Percentiles rank a stretch among this genome's conserved stretches.
These are phyloP conservation scores for Nematodospora valgi DNA, from an alignment of 805 yeast species.

Conservation along the genomic window DNA sequence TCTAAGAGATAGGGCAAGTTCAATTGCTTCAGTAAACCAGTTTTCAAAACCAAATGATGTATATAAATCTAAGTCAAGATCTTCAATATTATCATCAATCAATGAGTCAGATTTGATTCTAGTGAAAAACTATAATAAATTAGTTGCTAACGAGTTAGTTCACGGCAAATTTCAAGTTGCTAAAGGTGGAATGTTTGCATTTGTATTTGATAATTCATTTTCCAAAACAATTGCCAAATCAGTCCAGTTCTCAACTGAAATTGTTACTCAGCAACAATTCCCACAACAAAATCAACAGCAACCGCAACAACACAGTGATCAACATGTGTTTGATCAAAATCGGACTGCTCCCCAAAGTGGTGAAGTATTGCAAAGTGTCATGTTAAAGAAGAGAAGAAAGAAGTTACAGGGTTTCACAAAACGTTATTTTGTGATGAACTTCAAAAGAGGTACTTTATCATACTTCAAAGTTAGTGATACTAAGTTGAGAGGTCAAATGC, in stretches of 20 bases:
- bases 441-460: constrained; percentile 76
- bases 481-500: constrained; percentile 88
- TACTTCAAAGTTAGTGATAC: constrained; percentile 75
- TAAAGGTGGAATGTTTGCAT: constrained; percentile 73
- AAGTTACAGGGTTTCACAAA: constrained; percentile 82
- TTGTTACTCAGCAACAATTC: constrained; percentile 9
- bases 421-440: constrained; percentile 79
- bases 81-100: constrained; percentile 36
- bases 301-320: constrained; percentile 6
- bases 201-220: constrained; percentile 88
- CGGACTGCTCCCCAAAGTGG: constrained; percentile 45
- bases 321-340: constrained; percentile 5
- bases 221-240: constrained; percentile 83
- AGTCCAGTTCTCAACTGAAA: constrained; percentile 55
- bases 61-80: constrained; percentile 31
- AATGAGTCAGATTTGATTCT: constrained; percentile 43
- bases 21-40: constrained; percentile 12
- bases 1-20: constrained; percentile 9
- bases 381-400: constrained; percentile 76
- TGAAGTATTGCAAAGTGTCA: constrained; percentile 70
- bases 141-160: constrained; percentile 53
- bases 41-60: constrained; percentile 8
- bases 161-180: constrained; percentile 60
- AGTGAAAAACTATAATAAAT: constrained; percentile 55
- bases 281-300: neutral